These are phyloP conservation scores for Pythium chondricola DNA, from an alignment of 352 stramenopile species.

Conservation along the genomic window DNA sequence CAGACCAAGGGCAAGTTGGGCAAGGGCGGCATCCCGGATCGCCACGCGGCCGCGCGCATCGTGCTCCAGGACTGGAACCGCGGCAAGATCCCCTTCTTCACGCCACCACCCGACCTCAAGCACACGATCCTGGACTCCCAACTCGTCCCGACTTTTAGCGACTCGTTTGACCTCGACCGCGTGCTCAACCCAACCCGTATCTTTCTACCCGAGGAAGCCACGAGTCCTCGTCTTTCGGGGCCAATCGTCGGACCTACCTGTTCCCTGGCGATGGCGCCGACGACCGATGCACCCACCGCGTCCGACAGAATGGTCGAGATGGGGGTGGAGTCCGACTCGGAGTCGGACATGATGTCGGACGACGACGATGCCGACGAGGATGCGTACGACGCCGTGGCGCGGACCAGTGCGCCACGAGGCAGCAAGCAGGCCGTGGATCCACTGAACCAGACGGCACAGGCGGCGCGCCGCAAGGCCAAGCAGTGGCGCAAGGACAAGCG, in stretches of 20 bases:
- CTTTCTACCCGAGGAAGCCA: conserved; percentile 38
- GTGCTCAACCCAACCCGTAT: conserved; percentile 69
- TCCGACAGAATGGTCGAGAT: conserved; percentile 21
- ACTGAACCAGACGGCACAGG: conserved; percentile 48
- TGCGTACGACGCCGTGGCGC: neutral
- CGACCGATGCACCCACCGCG: conserved; percentile 4
- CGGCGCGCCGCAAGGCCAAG: conserved; percentile 60
- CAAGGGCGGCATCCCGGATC: conserved; percentile 94
- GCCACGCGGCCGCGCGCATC: conserved; percentile 87
- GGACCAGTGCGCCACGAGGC: conserved; percentile 21
- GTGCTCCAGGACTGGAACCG: conserved; percentile 92
- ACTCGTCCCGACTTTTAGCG: conserved; percentile 49
- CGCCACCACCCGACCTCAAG: conserved; percentile 62
- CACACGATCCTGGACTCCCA: conserved; percentile 61
- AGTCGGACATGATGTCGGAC: conserved; percentile 35
- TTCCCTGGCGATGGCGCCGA: conserved; percentile 28
- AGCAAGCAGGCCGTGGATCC: conserved; percentile 49
- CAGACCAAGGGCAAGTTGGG: conserved; percentile 90
- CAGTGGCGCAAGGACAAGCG: conserved; percentile 75
- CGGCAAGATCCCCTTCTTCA: conserved; percentile 88
- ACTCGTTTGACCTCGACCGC: conserved; percentile 65
- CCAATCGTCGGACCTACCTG: conserved; percentile 31
- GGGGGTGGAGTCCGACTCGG: conserved; percentile 47
- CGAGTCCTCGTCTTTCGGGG: neutral
- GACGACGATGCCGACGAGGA: conserved; percentile 24